Base-by-base conservation (phyloP, 164 flowering plant genomes). In the Stephania yunnanensis region DNA sequence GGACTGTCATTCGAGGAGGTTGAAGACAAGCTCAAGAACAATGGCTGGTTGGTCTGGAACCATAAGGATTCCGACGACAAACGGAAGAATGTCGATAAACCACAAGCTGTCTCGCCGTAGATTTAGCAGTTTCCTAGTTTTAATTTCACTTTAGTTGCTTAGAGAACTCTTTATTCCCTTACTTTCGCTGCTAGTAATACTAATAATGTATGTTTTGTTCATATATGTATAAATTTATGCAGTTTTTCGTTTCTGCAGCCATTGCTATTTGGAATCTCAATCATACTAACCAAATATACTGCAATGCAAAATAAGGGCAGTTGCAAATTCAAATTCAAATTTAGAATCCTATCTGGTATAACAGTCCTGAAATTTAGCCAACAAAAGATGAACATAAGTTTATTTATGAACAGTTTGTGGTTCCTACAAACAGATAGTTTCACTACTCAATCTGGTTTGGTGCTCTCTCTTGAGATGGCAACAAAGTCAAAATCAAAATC, bases 301-400 rank as follows among this genome's bases (percentile, higher is more conserved):
- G 44, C 58, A 68, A 72, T 52, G 13, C 19, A 42, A 55, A 65
- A 19, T 69, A 52, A 9, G 61, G 69, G 68, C 72, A 58, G 72
- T 77, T 48, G 53, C 11, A 48, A 12, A 77, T 68, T 77, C 76
- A 77, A 77, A 73, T 73, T 73, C 73, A 45, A 67, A 77, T 48
- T 22, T 6, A 20, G 61, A 45, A 69, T 73, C 63, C 44, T 8
- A 19, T 10, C 25, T 61, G 15, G 31, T n/a, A n/a, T 61, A 61
- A 61, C 1, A 19, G 25, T 17, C 66, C 66, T 19, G 66, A 61
- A 61, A 61, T 19, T n/a, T 20, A 5, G 66, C 72, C 68, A 77
- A 48, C 42, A 31, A 50, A 22, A 5, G 19, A 50, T n/a, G 42
- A 31, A 52, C 31, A 61, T 2, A 10, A 50, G 55, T 50, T 50